Percentiles rank a stretch among this genome's conserved stretches.
Conservation (phyloP, 2,329 filamentous ascomycete species). For the Monilinia vaccinii-corymbosi region DNA sequence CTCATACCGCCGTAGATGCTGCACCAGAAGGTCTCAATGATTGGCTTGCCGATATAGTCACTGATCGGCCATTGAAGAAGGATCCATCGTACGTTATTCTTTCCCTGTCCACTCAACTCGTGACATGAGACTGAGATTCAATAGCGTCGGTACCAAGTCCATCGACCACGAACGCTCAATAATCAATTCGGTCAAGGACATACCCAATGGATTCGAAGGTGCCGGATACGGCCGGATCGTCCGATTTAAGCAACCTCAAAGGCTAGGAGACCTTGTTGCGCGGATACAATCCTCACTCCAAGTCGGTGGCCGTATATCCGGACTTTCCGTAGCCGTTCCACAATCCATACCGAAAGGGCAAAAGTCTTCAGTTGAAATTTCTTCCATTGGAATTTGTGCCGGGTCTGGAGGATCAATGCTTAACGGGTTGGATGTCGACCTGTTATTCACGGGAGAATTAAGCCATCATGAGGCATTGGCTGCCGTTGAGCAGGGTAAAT, state of each 20-base stretch:
- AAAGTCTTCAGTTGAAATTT: conserved; percentile 37
- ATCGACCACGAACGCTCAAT: conserved; percentile 15
- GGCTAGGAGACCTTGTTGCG: conserved; percentile 19
- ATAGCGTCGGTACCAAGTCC: neutral
- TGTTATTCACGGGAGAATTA: conserved; percentile 88
- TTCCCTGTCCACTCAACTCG: too few relatives aligned
- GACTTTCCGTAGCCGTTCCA: conserved; percentile 26
- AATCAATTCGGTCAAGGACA: conserved; percentile 23
- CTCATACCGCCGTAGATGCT: conserved; percentile 90
- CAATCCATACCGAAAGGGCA: conserved; percentile 18
- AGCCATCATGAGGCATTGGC: conserved; percentile 86
- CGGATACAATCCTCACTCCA: conserved; percentile 20
- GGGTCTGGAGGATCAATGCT: conserved; percentile 78
- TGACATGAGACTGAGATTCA: conserved; percentile 15
- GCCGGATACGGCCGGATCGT: conserved; percentile 30
- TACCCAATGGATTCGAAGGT: conserved; percentile 20
- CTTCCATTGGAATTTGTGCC: conserved; percentile 75
- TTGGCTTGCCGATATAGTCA: conserved; percentile 85
- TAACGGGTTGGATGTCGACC: conserved; percentile 59
- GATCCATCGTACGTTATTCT: conserved; percentile 5
- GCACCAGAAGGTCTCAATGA: conserved; percentile 79
- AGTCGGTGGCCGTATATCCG: conserved; percentile 11
- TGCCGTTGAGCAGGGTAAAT: conserved; percentile 73
- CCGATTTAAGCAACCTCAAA: conserved; percentile 20
- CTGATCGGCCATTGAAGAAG: conserved; percentile 24